A percentile compares a stretch with the other conserved stretches of the same genome.
Conservation (phyloP, 2,329 filamentous ascomycete species). For the Botrytis paeoniae region DNA sequence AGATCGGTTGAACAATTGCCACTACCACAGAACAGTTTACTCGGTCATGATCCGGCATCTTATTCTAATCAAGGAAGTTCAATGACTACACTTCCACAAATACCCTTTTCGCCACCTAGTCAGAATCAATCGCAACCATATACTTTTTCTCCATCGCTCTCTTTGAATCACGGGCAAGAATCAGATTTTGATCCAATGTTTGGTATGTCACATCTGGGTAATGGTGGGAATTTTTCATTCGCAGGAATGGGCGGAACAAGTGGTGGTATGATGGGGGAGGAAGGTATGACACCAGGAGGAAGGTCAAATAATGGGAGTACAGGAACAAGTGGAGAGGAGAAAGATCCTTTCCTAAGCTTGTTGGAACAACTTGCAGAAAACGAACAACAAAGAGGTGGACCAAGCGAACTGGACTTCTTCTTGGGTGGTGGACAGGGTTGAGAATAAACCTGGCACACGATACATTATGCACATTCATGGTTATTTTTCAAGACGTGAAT, state of each 20-base stretch:
- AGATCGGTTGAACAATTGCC: conserved; percentile 18
- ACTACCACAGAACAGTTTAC: conserved; percentile 5
- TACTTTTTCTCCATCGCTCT: conserved; percentile 29
- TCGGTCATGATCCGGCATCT: not conserved
- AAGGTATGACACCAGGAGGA: conserved; percentile 41
- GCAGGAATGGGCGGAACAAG: conserved; percentile 52
- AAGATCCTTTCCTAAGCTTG: conserved; percentile 76
- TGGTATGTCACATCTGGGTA: conserved; percentile 51
- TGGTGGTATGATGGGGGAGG: conserved; percentile 39
- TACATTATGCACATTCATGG: too few relatives aligned
- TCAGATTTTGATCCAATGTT: conserved; percentile 60
- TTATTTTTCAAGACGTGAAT: not conserved
- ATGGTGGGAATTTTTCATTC: conserved; percentile 43
- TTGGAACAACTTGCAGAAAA: conserved; percentile 82
- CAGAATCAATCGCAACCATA: conserved; percentile 14
- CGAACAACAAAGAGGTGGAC: conserved; percentile 65
- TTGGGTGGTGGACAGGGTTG: conserved; percentile 41
- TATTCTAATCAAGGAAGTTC: conserved; percentile 5
- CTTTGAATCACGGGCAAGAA: conserved; percentile 24
- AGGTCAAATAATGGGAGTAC: conserved; percentile 51
- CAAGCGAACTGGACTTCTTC: conserved; percentile 77
- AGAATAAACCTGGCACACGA: not conserved
- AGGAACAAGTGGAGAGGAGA: conserved; percentile 58
- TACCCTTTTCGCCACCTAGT: conserved; percentile 39
- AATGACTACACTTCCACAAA: conserved; percentile 15